phyloP scores from a whole-genome alignment of 768 basidiomycete genomes.

The Lactarius deliciosus region DNA sequence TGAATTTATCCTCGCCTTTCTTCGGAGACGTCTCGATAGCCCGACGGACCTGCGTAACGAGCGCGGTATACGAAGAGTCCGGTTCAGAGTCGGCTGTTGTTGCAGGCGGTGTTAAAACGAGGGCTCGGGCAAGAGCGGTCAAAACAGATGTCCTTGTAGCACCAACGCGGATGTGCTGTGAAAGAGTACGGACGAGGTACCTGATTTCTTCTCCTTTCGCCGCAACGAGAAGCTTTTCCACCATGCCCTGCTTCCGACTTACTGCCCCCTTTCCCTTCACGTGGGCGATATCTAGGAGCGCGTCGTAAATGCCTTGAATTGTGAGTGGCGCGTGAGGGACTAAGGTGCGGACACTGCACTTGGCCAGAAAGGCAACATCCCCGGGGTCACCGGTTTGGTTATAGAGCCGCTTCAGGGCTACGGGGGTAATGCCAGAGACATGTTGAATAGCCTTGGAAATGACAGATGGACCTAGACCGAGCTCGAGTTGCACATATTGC shows the following conservation, averaged over 20 bases:
- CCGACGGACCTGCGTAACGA: conserved; percentile 35
- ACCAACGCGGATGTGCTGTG: conserved; percentile 79
- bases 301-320: conserved; percentile 63
- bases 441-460: conserved; percentile 71
- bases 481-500: conserved; percentile 67
- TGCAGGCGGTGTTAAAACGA: conserved; percentile 56
- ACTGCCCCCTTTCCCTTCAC: conserved; percentile 75
- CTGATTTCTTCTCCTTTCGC: conserved; percentile 87
- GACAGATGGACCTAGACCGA: conserved; percentile 66
- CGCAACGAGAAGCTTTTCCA: conserved; percentile 79
- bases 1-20: conserved; percentile 35
- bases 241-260: conserved; percentile 72
- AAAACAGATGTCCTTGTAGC: conserved; percentile 84
- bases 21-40: conserved; percentile 34
- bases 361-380: conserved; percentile 85
- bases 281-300: conserved; percentile 62
- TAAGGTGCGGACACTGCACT: conserved; percentile 70
- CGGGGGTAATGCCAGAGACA: conserved; percentile 61
- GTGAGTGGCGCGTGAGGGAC: conserved; percentile 67
- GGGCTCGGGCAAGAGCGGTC: conserved; percentile 74
- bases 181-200: conserved; percentile 74
- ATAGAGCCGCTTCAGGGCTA: conserved; percentile 63
- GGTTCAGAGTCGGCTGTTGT: conserved; percentile 30
- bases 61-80: conserved; percentile 36
- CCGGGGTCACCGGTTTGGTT: conserved; percentile 75